phyloP scores from a whole-genome alignment of 2,329 filamentous ascomycete species.

The Cordyceps cicadae region DNA sequence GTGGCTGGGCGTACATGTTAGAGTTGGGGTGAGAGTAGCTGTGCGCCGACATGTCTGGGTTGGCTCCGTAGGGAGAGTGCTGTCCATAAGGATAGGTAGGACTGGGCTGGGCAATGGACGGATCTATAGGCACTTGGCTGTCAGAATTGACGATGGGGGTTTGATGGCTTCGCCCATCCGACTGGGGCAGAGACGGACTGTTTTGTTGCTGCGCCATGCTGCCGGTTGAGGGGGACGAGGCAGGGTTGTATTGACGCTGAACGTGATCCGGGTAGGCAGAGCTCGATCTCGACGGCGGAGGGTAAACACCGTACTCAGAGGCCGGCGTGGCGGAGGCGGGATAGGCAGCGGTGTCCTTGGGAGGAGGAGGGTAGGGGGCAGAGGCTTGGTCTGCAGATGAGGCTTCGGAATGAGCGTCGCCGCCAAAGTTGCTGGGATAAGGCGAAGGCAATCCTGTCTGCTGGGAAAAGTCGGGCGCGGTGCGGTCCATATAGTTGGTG shows the following conservation, averaged over 20 bases:
- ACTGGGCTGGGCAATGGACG: conserved; percentile 87
- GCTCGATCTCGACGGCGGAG: conserved; percentile 66
- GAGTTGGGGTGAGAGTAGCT: conserved; percentile 57
- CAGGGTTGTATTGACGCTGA: conserved; percentile 73
- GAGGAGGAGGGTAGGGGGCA: conserved; percentile 79
- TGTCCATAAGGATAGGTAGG: conserved; percentile 77
- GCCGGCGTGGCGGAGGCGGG: conserved; percentile 75
- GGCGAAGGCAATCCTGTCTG: conserved; percentile 80
- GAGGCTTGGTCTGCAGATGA: conserved; percentile 82
- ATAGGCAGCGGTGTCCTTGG: conserved; percentile 67
- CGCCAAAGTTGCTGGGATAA: conserved; percentile 56
- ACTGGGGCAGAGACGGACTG: conserved; percentile 91
- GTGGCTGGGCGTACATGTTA: conserved; percentile 58
- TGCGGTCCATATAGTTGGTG: conserved; percentile 47
- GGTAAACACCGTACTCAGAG: conserved; percentile 79
- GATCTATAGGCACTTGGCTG: conserved; percentile 98
- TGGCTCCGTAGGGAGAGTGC: conserved; percentile 80
- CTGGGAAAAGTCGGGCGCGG: conserved; percentile 62
- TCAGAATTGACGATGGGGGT: conserved; percentile 80
- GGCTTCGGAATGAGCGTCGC: conserved; percentile 74
- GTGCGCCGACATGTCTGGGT: conserved; percentile 74
- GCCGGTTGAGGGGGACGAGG: conserved; percentile 65
- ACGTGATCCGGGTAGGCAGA: conserved; percentile 76
- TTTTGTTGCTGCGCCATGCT: conserved; percentile 87
- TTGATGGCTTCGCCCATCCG: conserved; percentile 73